Evolutionary conservation across 257 asterid genomes (phyloP), one percentile per base, ranked within the genome.

Genomic region (Lavandula angustifolia): DNA sequence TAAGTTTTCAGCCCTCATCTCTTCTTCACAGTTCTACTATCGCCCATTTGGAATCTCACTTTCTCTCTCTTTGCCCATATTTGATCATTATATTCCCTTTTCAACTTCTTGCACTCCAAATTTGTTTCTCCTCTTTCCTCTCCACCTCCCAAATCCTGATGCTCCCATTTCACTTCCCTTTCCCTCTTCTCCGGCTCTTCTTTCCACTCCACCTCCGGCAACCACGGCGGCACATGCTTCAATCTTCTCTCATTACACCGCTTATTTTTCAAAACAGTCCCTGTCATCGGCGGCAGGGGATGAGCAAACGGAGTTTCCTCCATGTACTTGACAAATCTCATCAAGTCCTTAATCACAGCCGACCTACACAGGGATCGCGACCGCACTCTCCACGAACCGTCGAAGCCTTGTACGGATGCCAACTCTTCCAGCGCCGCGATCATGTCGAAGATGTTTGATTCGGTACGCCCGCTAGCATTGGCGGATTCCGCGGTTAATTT

Each of bases 191-290:
- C 78, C 41, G 0, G 13, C 11, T 18, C 70, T 10, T 7, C 73
- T 16, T 37, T 66, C 13, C 46, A 59, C 73, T 6, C 74, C 78
- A 67, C 60, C n/a, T 34, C 35, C 6, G 91, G 88, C 14, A 86
- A 60, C 87, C 95, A 86, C 59, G 71, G 60, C 6, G 91, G 88
- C 9, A 84, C 79, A 4, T 84, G 90, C 68, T 54, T 69, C 66
- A 53, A 50, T 9, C 66, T 48, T 44, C 54, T 78, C 13, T 12
- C 73, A 35, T 46, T 10, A 31, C 55, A 56, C 61, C 66, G 49
- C 33, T 40, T 42, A 11, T 2, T 14, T 17, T 13, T 11, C 52
- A 1, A n/a, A 10, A 27, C 49, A 67, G 4, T 0, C 12, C 17
- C 31, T 44, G 27, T 22, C 56, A 65, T 27, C 0, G 69, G 74